phyloP scores from a whole-genome alignment of 805 yeast genomes.

The Komagataella kurtzmanii region DNA sequence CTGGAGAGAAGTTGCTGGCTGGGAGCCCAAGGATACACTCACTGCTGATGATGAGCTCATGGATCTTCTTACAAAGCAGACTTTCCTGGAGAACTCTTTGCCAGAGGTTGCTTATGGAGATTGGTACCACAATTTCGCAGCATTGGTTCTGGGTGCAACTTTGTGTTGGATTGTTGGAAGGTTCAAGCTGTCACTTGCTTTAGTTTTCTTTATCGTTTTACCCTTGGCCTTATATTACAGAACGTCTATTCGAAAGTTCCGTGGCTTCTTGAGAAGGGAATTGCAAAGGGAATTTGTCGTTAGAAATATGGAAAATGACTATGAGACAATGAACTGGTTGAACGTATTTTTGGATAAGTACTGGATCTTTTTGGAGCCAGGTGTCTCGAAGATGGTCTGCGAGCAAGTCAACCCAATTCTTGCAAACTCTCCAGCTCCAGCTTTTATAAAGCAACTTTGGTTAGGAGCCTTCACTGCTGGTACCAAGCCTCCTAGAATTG shows the following conservation, averaged over 20 bases:
- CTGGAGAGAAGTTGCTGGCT: conserved; percentile 90
- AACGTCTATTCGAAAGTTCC: conserved; percentile 68
- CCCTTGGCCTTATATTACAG: conserved; percentile 63
- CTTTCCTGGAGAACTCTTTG: conserved; percentile 61
- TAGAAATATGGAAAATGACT: conserved; percentile 71
- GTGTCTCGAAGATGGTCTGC: conserved; percentile 71
- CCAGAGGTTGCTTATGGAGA: conserved; percentile 80
- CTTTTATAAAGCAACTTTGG: conserved; percentile 73
- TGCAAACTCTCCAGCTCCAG: conserved; percentile 69
- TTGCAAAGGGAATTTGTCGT: conserved; percentile 81
- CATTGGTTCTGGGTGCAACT: conserved; percentile 51
- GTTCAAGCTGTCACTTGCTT: conserved; percentile 64
- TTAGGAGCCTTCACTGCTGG: conserved; percentile 85
- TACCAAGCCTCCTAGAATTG: conserved; percentile 90
- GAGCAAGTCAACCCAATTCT: conserved; percentile 76
- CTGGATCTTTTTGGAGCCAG: conserved; percentile 88
- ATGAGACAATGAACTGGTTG: conserved; percentile 93
- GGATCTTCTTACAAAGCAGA: conserved; percentile 58
- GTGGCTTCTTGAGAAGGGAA: conserved; percentile 60
- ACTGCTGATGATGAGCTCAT: conserved; percentile 57
- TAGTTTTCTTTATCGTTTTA: conserved; percentile 61
- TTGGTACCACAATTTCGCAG: conserved; percentile 88
- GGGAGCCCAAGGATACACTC: conserved; percentile 57
- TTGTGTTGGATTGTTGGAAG: conserved; percentile 73
- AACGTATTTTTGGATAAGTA: conserved; percentile 81